These are phyloP conservation scores for Panaeolus papilionaceus DNA, from an alignment of 768 basidiomycete genomes.

Conservation along the genomic window DNA sequence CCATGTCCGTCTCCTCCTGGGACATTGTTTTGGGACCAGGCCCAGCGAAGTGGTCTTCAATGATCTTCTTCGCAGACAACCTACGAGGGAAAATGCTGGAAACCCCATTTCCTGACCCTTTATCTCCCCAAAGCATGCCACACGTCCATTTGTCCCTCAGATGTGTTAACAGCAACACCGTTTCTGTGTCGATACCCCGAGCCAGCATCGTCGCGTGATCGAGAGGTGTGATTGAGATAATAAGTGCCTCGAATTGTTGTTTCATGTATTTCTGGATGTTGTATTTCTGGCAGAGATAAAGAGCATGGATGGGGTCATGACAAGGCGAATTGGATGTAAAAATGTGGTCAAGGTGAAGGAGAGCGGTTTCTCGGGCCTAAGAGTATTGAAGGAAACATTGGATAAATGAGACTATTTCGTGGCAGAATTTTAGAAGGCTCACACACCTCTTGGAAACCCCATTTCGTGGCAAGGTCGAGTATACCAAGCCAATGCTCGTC, in stretches of 20 bases:
- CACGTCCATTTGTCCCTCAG: background rate
- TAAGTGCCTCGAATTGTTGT: background rate
- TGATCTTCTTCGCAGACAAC: background rate
- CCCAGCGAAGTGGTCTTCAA: background rate
- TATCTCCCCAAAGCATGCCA: background rate
- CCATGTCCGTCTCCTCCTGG: no score
- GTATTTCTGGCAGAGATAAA: background rate
- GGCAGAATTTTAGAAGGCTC: no score
- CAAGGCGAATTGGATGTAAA: background rate
- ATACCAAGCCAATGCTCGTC: background rate
- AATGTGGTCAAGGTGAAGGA: background rate
- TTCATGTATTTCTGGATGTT: background rate
- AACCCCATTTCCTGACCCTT: background rate
- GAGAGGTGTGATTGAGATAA: background rate
- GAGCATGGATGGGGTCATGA: background rate
- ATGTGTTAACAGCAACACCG: background rate
- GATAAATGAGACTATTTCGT: background rate
- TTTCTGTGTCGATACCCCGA: background rate
- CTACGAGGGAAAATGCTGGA: background rate
- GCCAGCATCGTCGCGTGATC: background rate
- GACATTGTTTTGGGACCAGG: no score
- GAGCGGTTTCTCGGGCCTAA: background rate
- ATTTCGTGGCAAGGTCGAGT: background rate
- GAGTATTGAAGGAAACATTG: no score
- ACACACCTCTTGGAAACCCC: background rate